These are phyloP conservation scores for Candida nemodendra DNA, from an alignment of 805 yeast species.

Conservation along the genomic window DNA sequence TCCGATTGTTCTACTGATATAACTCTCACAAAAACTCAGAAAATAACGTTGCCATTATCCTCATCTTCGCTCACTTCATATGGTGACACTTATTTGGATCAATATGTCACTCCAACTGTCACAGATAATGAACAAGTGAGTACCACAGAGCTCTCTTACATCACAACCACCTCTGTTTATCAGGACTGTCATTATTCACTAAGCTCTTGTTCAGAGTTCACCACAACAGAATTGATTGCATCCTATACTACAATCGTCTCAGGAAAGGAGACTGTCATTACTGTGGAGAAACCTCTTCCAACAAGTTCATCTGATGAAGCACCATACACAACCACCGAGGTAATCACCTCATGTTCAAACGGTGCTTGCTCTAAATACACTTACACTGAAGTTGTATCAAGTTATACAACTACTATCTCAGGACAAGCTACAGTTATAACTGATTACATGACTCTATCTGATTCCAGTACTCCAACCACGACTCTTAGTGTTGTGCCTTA, in stretches of 20 bases:
- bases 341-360: slow-evolving; percentile 9
- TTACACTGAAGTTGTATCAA: slow-evolving; percentile 17
- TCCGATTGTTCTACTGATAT: slow-evolving; percentile 18
- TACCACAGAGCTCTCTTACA: slow-evolving; percentile 13
- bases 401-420: slow-evolving; percentile 12
- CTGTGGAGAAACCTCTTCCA: slow-evolving; percentile 9
- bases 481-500: slow-evolving; percentile 4
- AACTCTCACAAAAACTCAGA: slow-evolving; percentile 17
- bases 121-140: slow-evolving; percentile 13
- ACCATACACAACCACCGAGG: slow-evolving; percentile 5
- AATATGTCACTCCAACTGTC: slow-evolving; percentile 17
- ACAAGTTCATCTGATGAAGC: slow-evolving; percentile 2
- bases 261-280: slow-evolving; percentile 11
- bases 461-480: slow-evolving; percentile 6
- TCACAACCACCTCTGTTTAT: slow-evolving; percentile 22
- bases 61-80: slow-evolving; percentile 6
- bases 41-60: slow-evolving; percentile 13
- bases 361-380: slow-evolving; percentile 6
- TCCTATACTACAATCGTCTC: slow-evolving; percentile 25
- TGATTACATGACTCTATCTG: slow-evolving; percentile 16
- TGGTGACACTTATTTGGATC: slow-evolving; percentile 13
- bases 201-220: slow-evolving; percentile 22
- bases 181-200: slow-evolving; percentile 18
- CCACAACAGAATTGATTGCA: slow-evolving; percentile 26
- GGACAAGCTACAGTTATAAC: slow-evolving; percentile 19